Evolutionary conservation across 208 protist genomes (phyloP), one percentile per base, ranked within the genome.

Genomic region (Leishmania gerbilli): DNA sequence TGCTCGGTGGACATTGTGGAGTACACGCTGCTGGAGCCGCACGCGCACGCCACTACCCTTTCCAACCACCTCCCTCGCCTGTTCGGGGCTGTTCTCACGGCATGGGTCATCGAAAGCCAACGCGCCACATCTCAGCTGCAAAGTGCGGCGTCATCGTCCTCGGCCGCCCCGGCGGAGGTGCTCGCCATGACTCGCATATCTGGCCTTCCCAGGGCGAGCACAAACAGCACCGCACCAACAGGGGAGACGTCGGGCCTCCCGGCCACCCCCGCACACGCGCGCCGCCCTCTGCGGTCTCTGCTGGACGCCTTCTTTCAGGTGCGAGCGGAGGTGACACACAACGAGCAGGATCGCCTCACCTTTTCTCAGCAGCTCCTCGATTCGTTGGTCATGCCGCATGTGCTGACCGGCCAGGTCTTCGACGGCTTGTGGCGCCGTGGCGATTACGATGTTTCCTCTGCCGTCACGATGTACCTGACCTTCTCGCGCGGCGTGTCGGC

Each of bases 351-450:
- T 53, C 64, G 77, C 3, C 77, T 79, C 60, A 68, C 68, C 64
- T 79, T 86, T 27, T 69, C 60, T n/a, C 85, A 93, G 34, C 78
- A 89, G 58, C 88, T 90, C 74, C 79, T 97, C 49, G 92, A 96
- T 77, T 58, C 88, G 3, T 83, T 92, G 45, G 86, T 95, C 64
- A 95, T 96, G 94, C 94, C 92, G 19, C 87, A 90, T 53, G 94
- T 96, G 76, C 77, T 97, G 47, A 58, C 85, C 0, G 80, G 86
- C 24, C 92, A 95, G 65, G 80, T 93, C 1, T 76, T 90, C 21
- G 79, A 87, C 37, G 91, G 91, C 0, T 67, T 94, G 55, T 96
- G 92, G 93, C 85, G 83, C 3, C 87, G 89, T 19, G 84, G 88
- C 71, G 86, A 90, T 53, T 88, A 84, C 74, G 79, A 89, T 45